Evolutionary conservation across 2,329 filamentous ascomycete species (phyloP).

Genomic region (Beauveria bassiana): DNA sequence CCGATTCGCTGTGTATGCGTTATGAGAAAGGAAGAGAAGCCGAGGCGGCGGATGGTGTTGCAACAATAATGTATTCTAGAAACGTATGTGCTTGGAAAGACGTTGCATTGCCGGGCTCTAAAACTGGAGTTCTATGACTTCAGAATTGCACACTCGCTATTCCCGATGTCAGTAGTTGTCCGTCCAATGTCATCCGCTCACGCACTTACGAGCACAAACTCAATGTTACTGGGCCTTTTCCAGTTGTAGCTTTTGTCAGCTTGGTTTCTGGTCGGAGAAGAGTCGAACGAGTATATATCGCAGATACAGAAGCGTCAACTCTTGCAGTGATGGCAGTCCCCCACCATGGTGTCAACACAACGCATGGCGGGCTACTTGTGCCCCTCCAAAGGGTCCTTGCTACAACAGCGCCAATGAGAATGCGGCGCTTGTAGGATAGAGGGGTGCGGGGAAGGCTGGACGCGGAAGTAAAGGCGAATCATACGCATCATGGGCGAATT

Average conservation of each 20-base stretch:
- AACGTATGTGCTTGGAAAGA: no score
- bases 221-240: neutral
- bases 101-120: neutral
- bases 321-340: neutral
- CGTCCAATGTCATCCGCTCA: neutral
- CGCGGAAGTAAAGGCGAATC: no score
- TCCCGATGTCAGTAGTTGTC: neutral
- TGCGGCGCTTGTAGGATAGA: conserved; percentile 3
- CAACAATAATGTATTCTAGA: no score
- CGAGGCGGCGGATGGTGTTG: no score
- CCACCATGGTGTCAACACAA: neutral
- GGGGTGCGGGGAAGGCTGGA: neutral
- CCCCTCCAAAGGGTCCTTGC: neutral
- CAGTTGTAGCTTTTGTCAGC: no score
- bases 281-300: neutral
- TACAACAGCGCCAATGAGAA: conserved; percentile 7
- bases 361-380: neutral
- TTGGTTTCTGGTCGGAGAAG: neutral
- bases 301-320: neutral
- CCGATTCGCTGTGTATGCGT: no score
- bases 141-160: neutral
- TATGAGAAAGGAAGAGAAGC: no score
- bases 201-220: neutral
- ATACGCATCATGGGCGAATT: no score
- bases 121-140: conserved; percentile 5